Evolutionary conservation across 768 basidiomycete species (phyloP).

Genomic region (Fomitopsis pulvina): DNA sequence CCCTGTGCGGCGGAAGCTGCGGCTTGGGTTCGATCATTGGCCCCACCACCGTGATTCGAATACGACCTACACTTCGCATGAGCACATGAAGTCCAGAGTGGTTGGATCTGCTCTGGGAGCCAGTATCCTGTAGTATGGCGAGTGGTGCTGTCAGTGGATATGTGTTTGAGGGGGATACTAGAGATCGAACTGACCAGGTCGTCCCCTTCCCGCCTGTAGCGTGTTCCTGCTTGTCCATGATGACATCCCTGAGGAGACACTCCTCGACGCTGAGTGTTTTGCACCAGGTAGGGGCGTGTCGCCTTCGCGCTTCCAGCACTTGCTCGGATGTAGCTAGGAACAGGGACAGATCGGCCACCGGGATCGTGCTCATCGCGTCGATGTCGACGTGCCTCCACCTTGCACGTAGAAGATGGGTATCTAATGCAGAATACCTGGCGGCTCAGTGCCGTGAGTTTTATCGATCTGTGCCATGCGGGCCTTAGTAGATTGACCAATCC

Average conservation of each 20-base stretch:
- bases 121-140: conserved; percentile 40
- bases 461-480: no score
- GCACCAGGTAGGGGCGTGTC: conserved; percentile 37
- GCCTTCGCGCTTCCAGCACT: conserved; percentile 31
- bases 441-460: no score
- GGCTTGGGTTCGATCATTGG: no score
- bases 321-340: conserved; percentile 45
- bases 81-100: conserved; percentile 48
- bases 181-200: conserved; percentile 40
- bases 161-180: not conserved
- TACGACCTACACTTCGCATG: conserved; percentile 52
- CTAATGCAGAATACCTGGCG: no score
- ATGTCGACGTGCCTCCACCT: no score
- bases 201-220: conserved; percentile 38
- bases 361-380: not conserved
- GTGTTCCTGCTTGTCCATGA: conserved; percentile 36
- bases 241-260: conserved; percentile 36
- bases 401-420: no score
- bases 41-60: not conserved
- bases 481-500: no score
- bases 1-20: conserved; percentile 30
- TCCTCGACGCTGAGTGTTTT: conserved; percentile 36
- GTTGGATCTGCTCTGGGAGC: conserved; percentile 43
- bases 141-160: not conserved
- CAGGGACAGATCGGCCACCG: conserved; percentile 25